These are phyloP conservation scores for Datisca glomerata DNA, from an alignment of 306 rosid genomes.

Conservation along the genomic window DNA sequence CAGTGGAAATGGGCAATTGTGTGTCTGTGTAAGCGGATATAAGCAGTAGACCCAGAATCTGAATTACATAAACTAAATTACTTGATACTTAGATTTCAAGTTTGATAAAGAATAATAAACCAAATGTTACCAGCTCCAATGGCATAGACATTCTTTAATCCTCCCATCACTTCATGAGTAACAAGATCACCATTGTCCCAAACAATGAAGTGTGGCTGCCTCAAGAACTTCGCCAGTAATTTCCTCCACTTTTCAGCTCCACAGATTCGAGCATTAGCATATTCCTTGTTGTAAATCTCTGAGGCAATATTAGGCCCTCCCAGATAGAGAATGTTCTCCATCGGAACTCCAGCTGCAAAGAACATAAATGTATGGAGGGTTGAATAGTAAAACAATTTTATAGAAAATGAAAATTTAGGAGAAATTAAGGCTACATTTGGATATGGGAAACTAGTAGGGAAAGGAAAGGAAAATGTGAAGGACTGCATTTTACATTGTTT, in stretches of 20 bases:
- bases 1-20: too few relatives aligned
- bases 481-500: too few relatives aligned
- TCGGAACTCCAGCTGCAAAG: slow-evolving; percentile 70
- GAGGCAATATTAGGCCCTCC: slow-evolving; percentile 98
- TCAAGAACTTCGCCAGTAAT: slow-evolving; percentile 73
- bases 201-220: slow-evolving; percentile 84
- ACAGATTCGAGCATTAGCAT: slow-evolving; percentile 93
- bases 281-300: slow-evolving; percentile 86
- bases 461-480: too few relatives aligned
- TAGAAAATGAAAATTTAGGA: too few relatives aligned
- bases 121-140: slow-evolving; percentile 81
- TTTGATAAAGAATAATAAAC: slow-evolving; percentile 4
- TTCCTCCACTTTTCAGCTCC: slow-evolving; percentile 94
- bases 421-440: too few relatives aligned
- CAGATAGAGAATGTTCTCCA: slow-evolving; percentile 81
- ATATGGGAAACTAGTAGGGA: too few relatives aligned
- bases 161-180: slow-evolving; percentile 98
- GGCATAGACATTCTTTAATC: slow-evolving; percentile 93
- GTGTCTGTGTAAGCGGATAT: too few relatives aligned
- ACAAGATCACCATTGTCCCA: slow-evolving; percentile 98
- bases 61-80: not conserved
- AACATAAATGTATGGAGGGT: slow-evolving; percentile 4
- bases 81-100: not conserved
- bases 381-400: too few relatives aligned
- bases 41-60: not conserved